These are phyloP conservation scores for Fomes fomentarius DNA, from an alignment of 1,284 basidiomycete genomes.

Conservation along the genomic window DNA sequence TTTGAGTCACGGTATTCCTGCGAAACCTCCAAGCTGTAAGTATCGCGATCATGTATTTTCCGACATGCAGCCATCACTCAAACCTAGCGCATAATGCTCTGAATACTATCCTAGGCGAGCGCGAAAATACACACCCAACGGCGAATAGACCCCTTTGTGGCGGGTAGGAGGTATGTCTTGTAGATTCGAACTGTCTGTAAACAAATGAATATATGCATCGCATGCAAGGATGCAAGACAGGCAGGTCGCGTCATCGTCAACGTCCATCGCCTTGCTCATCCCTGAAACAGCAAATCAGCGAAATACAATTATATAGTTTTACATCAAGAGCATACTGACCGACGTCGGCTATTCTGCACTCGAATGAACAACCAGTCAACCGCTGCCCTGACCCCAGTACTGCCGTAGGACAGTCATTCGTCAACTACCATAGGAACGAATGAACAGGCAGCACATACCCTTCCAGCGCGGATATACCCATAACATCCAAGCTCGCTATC, in stretches of 20 bases:
- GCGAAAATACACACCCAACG: too few species aligned
- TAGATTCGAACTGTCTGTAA: too few species aligned
- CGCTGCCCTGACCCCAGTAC: constrained; percentile 87
- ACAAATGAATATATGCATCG: neutral
- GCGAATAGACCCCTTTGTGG: too few species aligned
- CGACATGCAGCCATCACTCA: too few species aligned
- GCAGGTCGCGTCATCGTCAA: too few species aligned
- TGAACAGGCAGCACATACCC: constrained; percentile 60
- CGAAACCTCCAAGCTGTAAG: too few species aligned
- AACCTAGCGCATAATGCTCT: too few species aligned
- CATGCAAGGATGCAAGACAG: too few species aligned
- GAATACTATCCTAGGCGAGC: too few species aligned
- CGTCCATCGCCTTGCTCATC: constrained; percentile 7
- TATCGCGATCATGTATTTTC: too few species aligned
- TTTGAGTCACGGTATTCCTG: constrained; percentile 12
- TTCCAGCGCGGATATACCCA: constrained; percentile 88
- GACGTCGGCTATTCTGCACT: constrained; percentile 80
- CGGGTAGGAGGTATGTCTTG: neutral
- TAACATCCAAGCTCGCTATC: constrained; percentile 87
- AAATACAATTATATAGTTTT: neutral
- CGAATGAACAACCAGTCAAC: constrained; percentile 94
- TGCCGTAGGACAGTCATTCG: constrained; percentile 35
- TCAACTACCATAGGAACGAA: neutral
- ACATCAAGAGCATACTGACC: constrained; percentile 19
- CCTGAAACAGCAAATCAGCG: neutral